Evolutionary conservation across 2,329 filamentous ascomycete genomes (phyloP).

Genomic region (Colletotrichum orbiculare): DNA sequence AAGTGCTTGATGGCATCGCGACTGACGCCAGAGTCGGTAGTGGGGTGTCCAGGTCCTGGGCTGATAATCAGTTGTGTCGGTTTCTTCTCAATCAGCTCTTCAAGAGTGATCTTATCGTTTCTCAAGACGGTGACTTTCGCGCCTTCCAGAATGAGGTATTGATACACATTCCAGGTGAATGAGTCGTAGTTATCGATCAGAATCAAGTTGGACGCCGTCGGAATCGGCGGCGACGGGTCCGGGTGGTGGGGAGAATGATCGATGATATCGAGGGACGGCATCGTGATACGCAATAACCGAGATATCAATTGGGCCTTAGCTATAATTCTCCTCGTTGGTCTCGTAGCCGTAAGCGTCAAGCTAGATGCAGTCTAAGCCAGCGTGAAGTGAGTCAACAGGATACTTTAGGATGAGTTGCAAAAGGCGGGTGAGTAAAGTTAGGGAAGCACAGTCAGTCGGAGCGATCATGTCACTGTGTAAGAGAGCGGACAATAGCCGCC

Average conservation of each 20-base stretch:
- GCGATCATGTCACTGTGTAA: conserved; percentile 1
- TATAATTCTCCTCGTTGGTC: not conserved
- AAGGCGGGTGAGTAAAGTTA: conserved; percentile 26
- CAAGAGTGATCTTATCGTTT: conserved; percentile 90
- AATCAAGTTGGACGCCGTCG: conserved; percentile 88
- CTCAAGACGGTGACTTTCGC: conserved; percentile 89
- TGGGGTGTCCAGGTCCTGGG: conserved; percentile 92
- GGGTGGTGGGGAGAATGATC: conserved; percentile 92
- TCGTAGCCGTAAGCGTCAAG: not conserved
- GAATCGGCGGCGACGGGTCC: conserved; percentile 75
- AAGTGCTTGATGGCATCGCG: conserved; percentile 92
- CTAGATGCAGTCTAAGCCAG: not conserved
- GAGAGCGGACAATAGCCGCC: accelerated
- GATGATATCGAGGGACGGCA: conserved; percentile 63
- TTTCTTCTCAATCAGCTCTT: conserved; percentile 83
- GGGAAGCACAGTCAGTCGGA: conserved; percentile 17
- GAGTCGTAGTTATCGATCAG: conserved; percentile 99
- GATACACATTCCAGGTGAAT: conserved; percentile 99
- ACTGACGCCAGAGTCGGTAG: conserved; percentile 91
- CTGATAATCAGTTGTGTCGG: conserved; percentile 96
- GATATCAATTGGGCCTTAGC: not conserved
- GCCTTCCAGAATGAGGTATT: conserved; percentile 96
- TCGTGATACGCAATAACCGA: conserved; percentile 45
- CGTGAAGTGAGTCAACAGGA: conserved; percentile 21
- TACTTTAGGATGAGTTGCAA: conserved; percentile 9